A percentile compares a stretch with the other conserved stretches of the same genome.
Evolutionary conservation across 805 yeast species (phyloP).

Genomic region (Grigorovia yakushimaensis): DNA sequence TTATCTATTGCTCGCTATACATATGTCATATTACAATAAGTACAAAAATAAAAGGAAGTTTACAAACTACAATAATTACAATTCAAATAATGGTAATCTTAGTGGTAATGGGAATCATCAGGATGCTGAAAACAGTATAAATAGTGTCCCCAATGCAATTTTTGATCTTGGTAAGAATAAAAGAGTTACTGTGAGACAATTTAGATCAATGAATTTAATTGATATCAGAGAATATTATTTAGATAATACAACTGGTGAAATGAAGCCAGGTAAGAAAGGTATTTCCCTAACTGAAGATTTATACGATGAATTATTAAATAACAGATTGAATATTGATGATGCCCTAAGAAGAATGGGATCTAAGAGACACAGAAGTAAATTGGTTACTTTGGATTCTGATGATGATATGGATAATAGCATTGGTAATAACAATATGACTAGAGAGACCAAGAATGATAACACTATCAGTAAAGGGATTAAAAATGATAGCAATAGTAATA

Average conservation of each 20-base stretch:
- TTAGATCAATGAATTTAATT: slow-evolving; percentile 54
- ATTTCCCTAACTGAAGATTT: slow-evolving; percentile 30
- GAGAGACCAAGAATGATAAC: slow-evolving; percentile 2
- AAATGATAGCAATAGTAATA: slow-evolving; percentile 1
- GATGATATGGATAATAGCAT: slow-evolving; percentile 19
- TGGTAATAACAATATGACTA: slow-evolving; percentile 4
- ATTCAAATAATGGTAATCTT: slow-evolving; percentile 4
- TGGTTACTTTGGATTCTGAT: slow-evolving; percentile 24
- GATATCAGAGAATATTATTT: slow-evolving; percentile 81
- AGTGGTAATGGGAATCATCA: slow-evolving; percentile 6
- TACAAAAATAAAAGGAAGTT: slow-evolving; percentile 20
- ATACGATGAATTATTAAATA: slow-evolving; percentile 28
- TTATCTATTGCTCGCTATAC: too few relatives aligned
- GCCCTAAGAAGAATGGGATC: slow-evolving; percentile 30
- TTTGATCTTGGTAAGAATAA: slow-evolving; percentile 49
- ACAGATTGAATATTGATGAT: slow-evolving; percentile 29
- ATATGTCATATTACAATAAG: slow-evolving; percentile 27
- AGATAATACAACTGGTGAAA: slow-evolving; percentile 45
- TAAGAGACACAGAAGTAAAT: slow-evolving; percentile 25
- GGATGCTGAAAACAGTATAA: background rate
- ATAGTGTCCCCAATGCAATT: slow-evolving; percentile 19
- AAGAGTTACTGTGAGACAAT: slow-evolving; percentile 63
- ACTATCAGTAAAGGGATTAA: slow-evolving; percentile 1
- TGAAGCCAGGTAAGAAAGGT: slow-evolving; percentile 73
- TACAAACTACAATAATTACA: slow-evolving; percentile 5